phyloP scores from a whole-genome alignment of 2,329 filamentous ascomycete species.

The Karstenula rhodostoma region DNA sequence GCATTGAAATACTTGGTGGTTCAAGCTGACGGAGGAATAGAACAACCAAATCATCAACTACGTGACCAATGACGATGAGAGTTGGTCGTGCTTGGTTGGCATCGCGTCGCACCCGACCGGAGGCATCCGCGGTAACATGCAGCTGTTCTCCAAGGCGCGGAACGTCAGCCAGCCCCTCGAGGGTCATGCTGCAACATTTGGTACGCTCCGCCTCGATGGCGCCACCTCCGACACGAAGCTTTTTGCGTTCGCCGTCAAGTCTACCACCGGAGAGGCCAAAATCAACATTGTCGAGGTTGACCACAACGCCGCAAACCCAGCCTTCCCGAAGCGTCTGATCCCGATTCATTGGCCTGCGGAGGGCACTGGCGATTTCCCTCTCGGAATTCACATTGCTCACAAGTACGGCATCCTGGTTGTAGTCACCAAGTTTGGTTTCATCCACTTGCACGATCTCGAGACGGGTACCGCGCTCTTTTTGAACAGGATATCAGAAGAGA shows the following conservation, averaged over 20 bases:
- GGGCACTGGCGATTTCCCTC: conserved; percentile 95
- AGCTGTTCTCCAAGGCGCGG: conserved; percentile 94
- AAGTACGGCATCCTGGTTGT: conserved; percentile 98
- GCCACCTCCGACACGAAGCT: conserved; percentile 91
- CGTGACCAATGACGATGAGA: conserved; percentile 91
- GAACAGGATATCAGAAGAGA: conserved; percentile 99
- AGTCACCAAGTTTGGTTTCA: conserved; percentile 98
- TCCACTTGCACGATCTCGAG: conserved; percentile 97
- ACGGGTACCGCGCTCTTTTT: conserved; percentile 96
- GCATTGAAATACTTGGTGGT: not conserved
- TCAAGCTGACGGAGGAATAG: conserved; percentile 54
- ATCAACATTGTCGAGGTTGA: conserved; percentile 98
- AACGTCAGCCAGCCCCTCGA: conserved; percentile 98
- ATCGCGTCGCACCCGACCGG: conserved; percentile 94
- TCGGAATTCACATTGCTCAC: conserved; percentile 94
- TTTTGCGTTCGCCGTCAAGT: conserved; percentile 95
- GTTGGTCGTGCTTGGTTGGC: conserved; percentile 98
- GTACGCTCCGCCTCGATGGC: conserved; percentile 85
- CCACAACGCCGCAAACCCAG: conserved; percentile 85
- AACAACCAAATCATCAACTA: conserved; percentile 99
- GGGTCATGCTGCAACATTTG: conserved; percentile 94
- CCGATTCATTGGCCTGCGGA: conserved; percentile 98
- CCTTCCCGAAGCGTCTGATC: conserved; percentile 93
- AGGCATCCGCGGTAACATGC: conserved; percentile 94
- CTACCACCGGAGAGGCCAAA: conserved; percentile 82